These are phyloP conservation scores for Vanilla planifolia DNA, from an alignment of 106 monocot genomes.

Conservation along the genomic window DNA sequence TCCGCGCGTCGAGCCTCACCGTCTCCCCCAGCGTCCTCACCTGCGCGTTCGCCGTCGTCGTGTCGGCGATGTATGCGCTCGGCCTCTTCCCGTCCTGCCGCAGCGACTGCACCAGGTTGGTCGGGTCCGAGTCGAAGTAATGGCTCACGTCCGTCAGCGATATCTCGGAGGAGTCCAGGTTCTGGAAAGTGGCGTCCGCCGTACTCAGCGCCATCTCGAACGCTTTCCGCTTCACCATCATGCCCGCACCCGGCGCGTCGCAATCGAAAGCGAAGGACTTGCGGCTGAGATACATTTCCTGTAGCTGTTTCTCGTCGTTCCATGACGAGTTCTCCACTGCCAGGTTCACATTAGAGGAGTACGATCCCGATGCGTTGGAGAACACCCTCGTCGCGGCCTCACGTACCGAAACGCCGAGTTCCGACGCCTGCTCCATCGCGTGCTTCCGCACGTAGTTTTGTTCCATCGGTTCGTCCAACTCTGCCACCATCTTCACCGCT, in stretches of 20 bases:
- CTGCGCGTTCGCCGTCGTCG: conserved; percentile 69
- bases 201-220: conserved; percentile 69
- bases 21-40: conserved; percentile 65
- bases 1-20: conserved; percentile 59
- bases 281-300: conserved; percentile 78
- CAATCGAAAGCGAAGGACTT: conserved; percentile 72
- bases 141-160: conserved; percentile 74
- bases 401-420: conserved; percentile 36
- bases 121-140: conserved; percentile 77
- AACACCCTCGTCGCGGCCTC: conserved; percentile 66
- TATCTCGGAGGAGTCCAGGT: conserved; percentile 72
- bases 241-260: conserved; percentile 56
- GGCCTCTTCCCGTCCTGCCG: conserved; percentile 59
- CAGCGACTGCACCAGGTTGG: conserved; percentile 52
- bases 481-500: conserved; percentile 71
- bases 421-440: conserved; percentile 47
- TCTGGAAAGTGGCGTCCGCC: conserved; percentile 75
- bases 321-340: conserved; percentile 79
- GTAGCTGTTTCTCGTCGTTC: conserved; percentile 78
- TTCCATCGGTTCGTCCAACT: conserved; percentile 59
- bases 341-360: conserved; percentile 70
- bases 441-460: conserved; percentile 63
- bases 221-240: conserved; percentile 49
- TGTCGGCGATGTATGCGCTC: conserved; percentile 57
- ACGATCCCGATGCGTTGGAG: conserved; percentile 74